Evolutionary conservation across 371 early-diverging fungal genomes (phyloP).

Genomic region (Basidiobolus heterosporus): DNA sequence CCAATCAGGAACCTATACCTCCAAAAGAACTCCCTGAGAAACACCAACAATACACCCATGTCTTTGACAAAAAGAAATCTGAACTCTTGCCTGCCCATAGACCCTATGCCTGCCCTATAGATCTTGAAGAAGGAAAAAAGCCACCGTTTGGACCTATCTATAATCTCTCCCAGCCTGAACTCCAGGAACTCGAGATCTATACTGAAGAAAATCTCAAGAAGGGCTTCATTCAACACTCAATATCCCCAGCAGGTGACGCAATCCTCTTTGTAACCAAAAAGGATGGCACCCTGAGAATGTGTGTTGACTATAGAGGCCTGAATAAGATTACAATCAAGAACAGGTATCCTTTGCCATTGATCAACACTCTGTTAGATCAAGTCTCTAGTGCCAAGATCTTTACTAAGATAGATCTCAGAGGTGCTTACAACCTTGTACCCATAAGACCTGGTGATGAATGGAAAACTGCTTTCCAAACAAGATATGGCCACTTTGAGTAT

Average conservation of each 20-base stretch:
- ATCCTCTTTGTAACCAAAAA: slow-evolving; percentile 28
- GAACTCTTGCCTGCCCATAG: no score
- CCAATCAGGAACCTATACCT: no score
- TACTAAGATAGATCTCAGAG: slow-evolving; percentile 16
- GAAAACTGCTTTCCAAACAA: slow-evolving; percentile 12
- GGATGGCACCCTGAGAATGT: slow-evolving; percentile 7
- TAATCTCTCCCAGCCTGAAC: background rate
- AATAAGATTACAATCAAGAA: slow-evolving; percentile 8
- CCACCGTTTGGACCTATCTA: no score
- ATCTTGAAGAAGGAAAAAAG: no score
- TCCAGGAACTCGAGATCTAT: no score
- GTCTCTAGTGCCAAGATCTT: slow-evolving; percentile 12
- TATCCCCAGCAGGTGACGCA: slow-evolving; percentile 19
- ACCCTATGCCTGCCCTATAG: no score
- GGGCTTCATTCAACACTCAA: slow-evolving; percentile 9
- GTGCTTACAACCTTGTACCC: slow-evolving; percentile 22
- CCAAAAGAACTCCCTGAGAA: no score
- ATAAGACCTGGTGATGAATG: slow-evolving; percentile 5
- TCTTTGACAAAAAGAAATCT: no score
- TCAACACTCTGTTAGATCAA: slow-evolving; percentile 15
- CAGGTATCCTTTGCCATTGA: slow-evolving; percentile 15
- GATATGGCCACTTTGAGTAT: slow-evolving; percentile 20
- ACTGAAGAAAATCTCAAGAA: background rate
- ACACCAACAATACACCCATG: no score
- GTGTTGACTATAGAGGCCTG: slow-evolving; percentile 7